These are phyloP conservation scores for Ambrosiella cleistominuta DNA, from an alignment of 2,329 filamentous ascomycete genomes.

Conservation along the genomic window DNA sequence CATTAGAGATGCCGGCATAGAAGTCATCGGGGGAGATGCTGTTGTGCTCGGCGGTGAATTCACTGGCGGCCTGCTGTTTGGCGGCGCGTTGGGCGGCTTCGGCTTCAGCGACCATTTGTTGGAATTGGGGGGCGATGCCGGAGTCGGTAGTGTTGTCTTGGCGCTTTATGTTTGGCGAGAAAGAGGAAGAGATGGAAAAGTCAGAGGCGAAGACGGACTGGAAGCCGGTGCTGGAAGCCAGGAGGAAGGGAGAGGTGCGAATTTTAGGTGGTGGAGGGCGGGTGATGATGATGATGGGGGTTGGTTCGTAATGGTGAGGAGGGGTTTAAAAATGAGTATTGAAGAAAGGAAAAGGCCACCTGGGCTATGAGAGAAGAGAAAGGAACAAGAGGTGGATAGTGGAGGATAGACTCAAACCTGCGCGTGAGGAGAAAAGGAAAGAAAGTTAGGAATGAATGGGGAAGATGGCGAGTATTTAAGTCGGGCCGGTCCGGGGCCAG, in stretches of 20 bases:
- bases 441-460: too few relatives aligned
- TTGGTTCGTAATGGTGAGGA: not conserved
- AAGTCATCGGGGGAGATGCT: conserved; percentile 46
- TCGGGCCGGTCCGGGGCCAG: too few relatives aligned
- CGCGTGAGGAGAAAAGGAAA: too few relatives aligned
- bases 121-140: conserved; percentile 47
- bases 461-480: too few relatives aligned
- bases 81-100: too few relatives aligned
- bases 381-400: too few relatives aligned
- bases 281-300: not conserved
- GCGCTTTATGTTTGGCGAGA: too few relatives aligned
- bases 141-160: conserved; percentile 29
- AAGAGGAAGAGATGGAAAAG: conserved; percentile 20
- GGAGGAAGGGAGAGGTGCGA: conserved; percentile 21
- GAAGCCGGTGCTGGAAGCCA: conserved; percentile 41
- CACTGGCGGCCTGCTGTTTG: conserved; percentile 23
- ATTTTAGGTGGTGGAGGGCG: not conserved
- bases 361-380: too few relatives aligned
- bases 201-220: conserved; percentile 41
- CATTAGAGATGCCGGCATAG: conserved; percentile 32
- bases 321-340: not conserved
- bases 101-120: too few relatives aligned
- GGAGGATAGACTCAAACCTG: too few relatives aligned
- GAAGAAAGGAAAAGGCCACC: not conserved
- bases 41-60: conserved; percentile 45